A percentile compares a stretch with the other conserved stretches of the same genome.
These are phyloP conservation scores for Candida rishiriensis DNA, from an alignment of 805 yeast genomes.

Conservation along the genomic window DNA sequence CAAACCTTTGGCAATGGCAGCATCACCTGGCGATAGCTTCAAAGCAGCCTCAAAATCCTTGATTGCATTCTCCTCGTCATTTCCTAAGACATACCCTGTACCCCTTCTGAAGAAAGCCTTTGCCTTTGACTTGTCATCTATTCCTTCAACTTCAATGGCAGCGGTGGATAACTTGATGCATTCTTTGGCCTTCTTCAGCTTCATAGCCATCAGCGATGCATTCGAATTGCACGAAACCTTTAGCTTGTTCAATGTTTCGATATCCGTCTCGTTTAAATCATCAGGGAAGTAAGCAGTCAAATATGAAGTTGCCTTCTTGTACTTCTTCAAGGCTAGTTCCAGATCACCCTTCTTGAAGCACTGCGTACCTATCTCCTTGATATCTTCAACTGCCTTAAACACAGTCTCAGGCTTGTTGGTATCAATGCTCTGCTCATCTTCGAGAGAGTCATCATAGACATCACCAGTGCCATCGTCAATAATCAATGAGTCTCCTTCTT, in stretches of 20 bases:
- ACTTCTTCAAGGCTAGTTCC: slow-evolving; percentile 58
- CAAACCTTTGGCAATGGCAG: slow-evolving; percentile 63
- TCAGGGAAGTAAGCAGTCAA: slow-evolving; percentile 72
- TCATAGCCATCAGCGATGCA: slow-evolving; percentile 69
- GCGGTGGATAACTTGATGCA: slow-evolving; percentile 58
- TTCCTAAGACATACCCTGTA: slow-evolving; percentile 55
- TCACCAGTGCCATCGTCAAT: slow-evolving; percentile 83
- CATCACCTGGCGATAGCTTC: slow-evolving; percentile 61
- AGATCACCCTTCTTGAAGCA: slow-evolving; percentile 63
- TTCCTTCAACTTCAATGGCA: slow-evolving; percentile 56
- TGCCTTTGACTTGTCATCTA: slow-evolving; percentile 66
- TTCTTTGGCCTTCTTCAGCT: slow-evolving; percentile 49
- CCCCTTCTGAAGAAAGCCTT: slow-evolving; percentile 90
- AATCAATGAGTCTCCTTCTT: slow-evolving; percentile 47
- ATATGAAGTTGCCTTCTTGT: slow-evolving; percentile 66
- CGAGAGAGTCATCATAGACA: slow-evolving; percentile 66
- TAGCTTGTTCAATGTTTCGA: slow-evolving; percentile 44
- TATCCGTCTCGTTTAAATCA: slow-evolving; percentile 52
- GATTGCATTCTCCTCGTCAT: slow-evolving; percentile 69
- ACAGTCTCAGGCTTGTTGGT: slow-evolving; percentile 59
- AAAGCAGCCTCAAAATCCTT: slow-evolving; percentile 63
- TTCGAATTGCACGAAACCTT: slow-evolving; percentile 67
- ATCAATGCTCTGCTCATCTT: slow-evolving; percentile 68
- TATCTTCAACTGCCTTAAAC: slow-evolving; percentile 53
- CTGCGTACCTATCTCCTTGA: slow-evolving; percentile 76